Percentiles rank a stretch among this genome's conserved stretches.
phyloP scores from a whole-genome alignment of 192 early-diverging fungal species.

The Entomortierella chlamydospora region DNA sequence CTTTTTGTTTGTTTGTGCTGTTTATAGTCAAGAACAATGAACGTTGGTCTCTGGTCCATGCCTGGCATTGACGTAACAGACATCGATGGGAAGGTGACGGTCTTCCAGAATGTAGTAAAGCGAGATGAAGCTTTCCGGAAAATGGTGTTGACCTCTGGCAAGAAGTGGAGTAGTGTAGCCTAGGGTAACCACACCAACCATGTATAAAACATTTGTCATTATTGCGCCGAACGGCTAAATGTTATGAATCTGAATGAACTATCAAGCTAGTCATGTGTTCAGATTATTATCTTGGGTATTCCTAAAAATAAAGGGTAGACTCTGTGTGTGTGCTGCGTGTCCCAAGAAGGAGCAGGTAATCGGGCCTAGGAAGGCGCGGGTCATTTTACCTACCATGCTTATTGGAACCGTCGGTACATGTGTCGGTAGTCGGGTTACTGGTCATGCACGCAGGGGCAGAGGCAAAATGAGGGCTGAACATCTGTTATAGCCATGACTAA shows the following conservation, averaged over 20 bases:
- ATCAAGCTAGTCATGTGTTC: slow-evolving; percentile 7
- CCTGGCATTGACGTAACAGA: slow-evolving; percentile 55
- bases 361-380: no score
- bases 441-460: no score
- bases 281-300: background rate
- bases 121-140: slow-evolving; percentile 55
- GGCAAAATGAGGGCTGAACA: no score
- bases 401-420: no score
- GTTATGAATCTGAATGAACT: background rate
- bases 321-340: background rate
- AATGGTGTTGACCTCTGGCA: slow-evolving; percentile 43
- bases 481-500: no score
- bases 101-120: slow-evolving; percentile 46
- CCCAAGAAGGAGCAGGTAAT: no score
- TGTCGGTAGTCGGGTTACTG: no score
- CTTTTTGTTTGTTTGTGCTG: slow-evolving; percentile 6
- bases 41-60: slow-evolving; percentile 48
- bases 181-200: background rate
- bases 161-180: slow-evolving; percentile 40
- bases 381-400: no score
- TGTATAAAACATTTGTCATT: background rate
- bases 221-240: no score
- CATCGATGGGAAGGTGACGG: slow-evolving; percentile 22
- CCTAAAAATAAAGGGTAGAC: background rate
- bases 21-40: slow-evolving; percentile 36